Base-by-base conservation (phyloP, 345 rosid genomes). In the Limnanthes douglasii region DNA sequence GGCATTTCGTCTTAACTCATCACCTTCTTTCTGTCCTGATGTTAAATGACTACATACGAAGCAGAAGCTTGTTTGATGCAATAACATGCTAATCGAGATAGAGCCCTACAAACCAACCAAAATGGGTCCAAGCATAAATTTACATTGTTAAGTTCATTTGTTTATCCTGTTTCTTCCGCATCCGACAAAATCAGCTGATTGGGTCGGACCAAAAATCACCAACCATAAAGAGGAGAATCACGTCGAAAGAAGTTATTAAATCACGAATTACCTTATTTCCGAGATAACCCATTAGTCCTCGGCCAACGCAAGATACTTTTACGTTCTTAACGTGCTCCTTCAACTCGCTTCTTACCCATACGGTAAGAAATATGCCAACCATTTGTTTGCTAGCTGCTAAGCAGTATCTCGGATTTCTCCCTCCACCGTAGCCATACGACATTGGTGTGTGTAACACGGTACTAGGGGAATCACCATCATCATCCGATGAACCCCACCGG, bases 231-330 rank as follows among this genome's bases (percentile, higher is more conserved):
- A 17, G 0, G 22, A 12, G 28, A 33, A 14, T 3, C 11, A 30
- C 7, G 21, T 30, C 26, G 7, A 31, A 16, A 18, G 23, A 31
- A 22, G 15, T 5, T 33, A 2, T 13, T 31, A n/a, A n/a, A n/a
- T n/a, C n/a, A n/a, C n/a, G n/a, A n/a, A n/a, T n/a, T 65, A 90
- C 98, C 98, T 90, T 90, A 55, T 90, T 90, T 38, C 94, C 94
- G 0, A 90, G 96, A 56, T 90, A 90, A 22, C 98, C 98, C 98
- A 90, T 90, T 52, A 90, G 34, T 45, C 98, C 98, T 69, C 98
- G 65, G 19, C 98, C 98, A 29, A 90, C 88, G 46, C 96, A 77
- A 51, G 95, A 90, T 22, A 90, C 94, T 60, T 90, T 90, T 81
- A 90, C 72, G 78, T 85, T 85, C 54, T 61, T 71, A 27, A 90